Conservation (phyloP, 331 rosid species). For the Dryas integrifolia region DNA sequence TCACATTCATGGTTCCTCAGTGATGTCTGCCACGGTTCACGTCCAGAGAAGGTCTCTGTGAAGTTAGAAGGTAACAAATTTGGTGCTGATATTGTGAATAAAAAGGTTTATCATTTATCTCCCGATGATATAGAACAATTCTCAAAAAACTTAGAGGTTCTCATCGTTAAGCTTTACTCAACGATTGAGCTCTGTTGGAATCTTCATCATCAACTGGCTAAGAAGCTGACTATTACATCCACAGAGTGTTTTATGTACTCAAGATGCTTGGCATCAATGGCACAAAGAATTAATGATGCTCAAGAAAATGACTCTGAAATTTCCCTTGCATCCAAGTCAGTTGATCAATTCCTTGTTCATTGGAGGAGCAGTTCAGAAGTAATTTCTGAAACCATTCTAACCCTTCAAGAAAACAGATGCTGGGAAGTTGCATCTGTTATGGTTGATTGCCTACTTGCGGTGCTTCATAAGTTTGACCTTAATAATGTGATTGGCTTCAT, state of each 20-base stretch:
- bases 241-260: conserved; percentile 68
- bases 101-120: conserved; percentile 32
- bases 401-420: conserved; percentile 71
- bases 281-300: conserved; percentile 34
- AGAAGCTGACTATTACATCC: conserved; percentile 53
- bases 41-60: conserved; percentile 35
- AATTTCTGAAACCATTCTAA: conserved; percentile 50
- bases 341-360: conserved; percentile 43
- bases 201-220: conserved; percentile 77
- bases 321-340: conserved; percentile 41
- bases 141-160: conserved; percentile 55
- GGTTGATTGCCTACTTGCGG: conserved; percentile 68
- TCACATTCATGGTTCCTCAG: conserved; percentile 54
- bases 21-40: conserved; percentile 39
- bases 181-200: conserved; percentile 74
- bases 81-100: conserved; percentile 27
- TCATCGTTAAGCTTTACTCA: conserved; percentile 58
- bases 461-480: conserved; percentile 49
- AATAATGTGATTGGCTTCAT: conserved; percentile 52
- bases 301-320: conserved; percentile 54
- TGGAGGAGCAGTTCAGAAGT: conserved; percentile 69
- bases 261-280: conserved; percentile 56
- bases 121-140: conserved; percentile 62
- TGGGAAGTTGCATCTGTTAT: conserved; percentile 88
- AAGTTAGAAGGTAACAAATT: conserved; percentile 36